Base-by-base conservation (phyloP, 768 basidiomycete species). In the Suillus clintonianus region DNA sequence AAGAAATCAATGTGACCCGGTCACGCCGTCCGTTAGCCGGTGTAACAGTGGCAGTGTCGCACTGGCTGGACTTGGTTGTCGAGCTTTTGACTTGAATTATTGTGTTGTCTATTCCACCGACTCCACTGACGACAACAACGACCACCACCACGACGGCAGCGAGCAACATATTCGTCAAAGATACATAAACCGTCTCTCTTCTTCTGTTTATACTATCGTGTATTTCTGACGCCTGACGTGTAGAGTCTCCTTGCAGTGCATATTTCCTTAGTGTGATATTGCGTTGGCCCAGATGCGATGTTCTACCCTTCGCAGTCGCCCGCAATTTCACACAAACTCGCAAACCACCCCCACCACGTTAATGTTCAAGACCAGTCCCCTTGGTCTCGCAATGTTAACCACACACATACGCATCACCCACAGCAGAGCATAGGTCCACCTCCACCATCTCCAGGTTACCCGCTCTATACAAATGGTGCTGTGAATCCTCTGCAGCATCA, bases 221-320 rank as follows among this genome's bases (percentile, higher is more conserved):
- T 32, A 34, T 34, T n/a, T 34, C 39, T 41, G 39, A 57, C 37
- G 24, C 30, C 56, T 27, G 56, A 57, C 56, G 39, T 57, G 56
- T 57, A 57, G 39, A 41, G 48, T 56, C 36, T 39, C 22, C 24
- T 57, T 41, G 17, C 27, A 39, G 37, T 30, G 39, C 56, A 57
- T 57, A 57, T 41, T 41, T 57, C 56, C 9, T 57, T 11, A 32
- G 51, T 53, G 62, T 60, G n/a, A 37, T 62, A 45, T 61, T 61
- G 39, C 30, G 62, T 41, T 42, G 57, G 61, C 67, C 69, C 78
- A 76, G 76, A 83, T 83, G 83, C 82, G 65, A 93, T 93, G 90
- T 93, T 91, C 81, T 93, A 90, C 78, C 83, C 90, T 72, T 90
- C 91, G 74, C 90, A 91, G 77, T 92, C 91, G 68, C 91, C 91